Percentiles rank a stretch among this genome's conserved stretches.
phyloP scores from a whole-genome alignment of 768 basidiomycete genomes.

The Scleroderma citrinum region DNA sequence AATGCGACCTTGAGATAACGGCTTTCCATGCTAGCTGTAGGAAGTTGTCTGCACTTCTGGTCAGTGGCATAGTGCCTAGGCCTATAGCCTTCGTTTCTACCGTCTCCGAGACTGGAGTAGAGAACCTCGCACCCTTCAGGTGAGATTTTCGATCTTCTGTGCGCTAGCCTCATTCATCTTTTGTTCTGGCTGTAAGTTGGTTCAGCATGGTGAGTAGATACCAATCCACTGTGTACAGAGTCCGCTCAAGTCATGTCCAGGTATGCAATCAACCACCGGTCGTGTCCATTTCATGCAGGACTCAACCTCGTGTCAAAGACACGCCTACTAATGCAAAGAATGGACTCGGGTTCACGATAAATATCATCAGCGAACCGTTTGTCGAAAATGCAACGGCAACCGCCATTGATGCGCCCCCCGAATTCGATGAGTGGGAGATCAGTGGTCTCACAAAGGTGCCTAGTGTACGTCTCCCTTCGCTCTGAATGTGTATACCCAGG shows the following conservation, averaged over 20 bases:
- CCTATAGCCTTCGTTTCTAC: conserved; percentile 42
- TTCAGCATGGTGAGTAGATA: conserved; percentile 19
- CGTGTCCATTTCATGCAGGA: conserved; percentile 31
- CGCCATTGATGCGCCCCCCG: conserved; percentile 32
- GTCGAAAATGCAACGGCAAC: conserved; percentile 34
- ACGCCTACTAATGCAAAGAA: conserved; percentile 41
- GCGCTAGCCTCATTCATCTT: background rate
- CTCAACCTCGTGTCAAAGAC: conserved; percentile 31
- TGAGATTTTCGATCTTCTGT: conserved; percentile 7
- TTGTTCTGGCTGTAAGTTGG: conserved; percentile 11
- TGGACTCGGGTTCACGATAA: conserved; percentile 45
- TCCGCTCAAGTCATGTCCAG: conserved; percentile 3
- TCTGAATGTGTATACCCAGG: background rate
- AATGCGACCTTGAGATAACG: background rate
- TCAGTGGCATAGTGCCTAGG: conserved; percentile 37
- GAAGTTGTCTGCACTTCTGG: conserved; percentile 29
- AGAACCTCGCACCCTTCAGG: conserved; percentile 42
- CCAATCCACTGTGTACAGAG: too few species aligned
- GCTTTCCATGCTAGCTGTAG: conserved; percentile 6
- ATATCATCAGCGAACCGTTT: conserved; percentile 51
- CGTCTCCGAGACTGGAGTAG: conserved; percentile 26
- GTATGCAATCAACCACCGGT: conserved; percentile 22
- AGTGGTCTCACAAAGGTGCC: conserved; percentile 37
- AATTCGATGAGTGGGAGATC: conserved; percentile 36
- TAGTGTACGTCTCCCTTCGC: conserved; percentile 21